Conservation (phyloP, 768 basidiomycete species). For the Podaxis sp. region DNA sequence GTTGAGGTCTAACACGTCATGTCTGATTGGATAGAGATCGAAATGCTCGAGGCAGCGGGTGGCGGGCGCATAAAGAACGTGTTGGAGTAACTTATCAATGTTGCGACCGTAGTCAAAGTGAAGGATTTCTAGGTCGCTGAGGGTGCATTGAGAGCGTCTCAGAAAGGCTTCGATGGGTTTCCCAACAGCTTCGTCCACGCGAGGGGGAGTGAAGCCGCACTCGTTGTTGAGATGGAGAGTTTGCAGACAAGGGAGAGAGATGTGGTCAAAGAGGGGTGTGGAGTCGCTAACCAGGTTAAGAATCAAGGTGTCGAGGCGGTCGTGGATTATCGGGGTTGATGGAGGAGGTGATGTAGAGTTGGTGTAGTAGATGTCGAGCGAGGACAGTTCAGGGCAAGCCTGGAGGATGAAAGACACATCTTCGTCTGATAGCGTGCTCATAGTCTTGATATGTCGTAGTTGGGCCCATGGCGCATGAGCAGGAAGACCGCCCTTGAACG, state of each 20-base stretch:
- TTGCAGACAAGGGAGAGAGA: constrained; percentile 2
- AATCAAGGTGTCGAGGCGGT: not conserved
- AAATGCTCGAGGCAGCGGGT: not conserved
- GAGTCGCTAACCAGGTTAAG: not conserved
- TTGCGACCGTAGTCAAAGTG: not conserved
- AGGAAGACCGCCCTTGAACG: not conserved
- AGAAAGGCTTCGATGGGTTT: not conserved
- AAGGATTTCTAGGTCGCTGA: not conserved
- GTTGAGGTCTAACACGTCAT: not conserved
- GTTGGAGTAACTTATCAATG: not conserved
- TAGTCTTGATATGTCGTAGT: not conserved
- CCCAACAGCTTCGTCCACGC: not conserved
- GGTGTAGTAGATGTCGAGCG: not conserved
- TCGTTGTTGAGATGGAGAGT: not conserved
- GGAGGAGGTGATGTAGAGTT: not conserved
- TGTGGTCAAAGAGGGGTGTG: not conserved
- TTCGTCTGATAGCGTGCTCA: not conserved
- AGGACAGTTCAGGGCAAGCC: constrained; percentile 1
- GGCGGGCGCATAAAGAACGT: not conserved
- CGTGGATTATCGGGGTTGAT: not conserved
- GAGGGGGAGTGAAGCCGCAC: not conserved
- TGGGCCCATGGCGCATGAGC: constrained; percentile 5
- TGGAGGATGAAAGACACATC: constrained; percentile 9
- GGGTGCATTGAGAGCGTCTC: not conserved
- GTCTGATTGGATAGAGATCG: not conserved